A percentile compares a stretch with the other conserved stretches of the same genome.
phyloP scores from a whole-genome alignment of 257 asterid species.

The Apocynum venetum region DNA sequence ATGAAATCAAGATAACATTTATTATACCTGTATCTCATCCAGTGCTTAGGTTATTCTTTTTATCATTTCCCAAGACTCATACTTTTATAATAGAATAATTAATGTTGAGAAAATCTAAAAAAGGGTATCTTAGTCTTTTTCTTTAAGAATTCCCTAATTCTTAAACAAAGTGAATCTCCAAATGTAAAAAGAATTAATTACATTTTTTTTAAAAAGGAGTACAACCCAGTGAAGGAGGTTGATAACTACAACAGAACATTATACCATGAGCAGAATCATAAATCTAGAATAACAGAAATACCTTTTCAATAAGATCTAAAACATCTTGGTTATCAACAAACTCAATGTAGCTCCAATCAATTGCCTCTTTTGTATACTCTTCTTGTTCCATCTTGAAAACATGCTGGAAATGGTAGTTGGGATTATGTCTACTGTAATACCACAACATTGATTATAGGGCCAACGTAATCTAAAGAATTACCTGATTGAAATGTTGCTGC shows the following conservation, averaged over 20 bases:
- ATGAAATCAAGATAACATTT: not conserved
- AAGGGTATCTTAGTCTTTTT: not conserved
- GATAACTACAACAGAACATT: not conserved
- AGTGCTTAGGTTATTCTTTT: not conserved
- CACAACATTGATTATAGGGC: conserved; percentile 8
- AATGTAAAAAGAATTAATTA: no score
- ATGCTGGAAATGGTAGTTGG: conserved; percentile 58
- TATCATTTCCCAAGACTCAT: not conserved
- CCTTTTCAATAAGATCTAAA: conserved; percentile 96
- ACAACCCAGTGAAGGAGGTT: not conserved
- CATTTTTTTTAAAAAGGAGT: not conserved
- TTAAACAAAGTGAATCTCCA: not conserved
- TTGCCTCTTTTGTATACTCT: conserved; percentile 90
- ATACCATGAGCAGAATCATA: not conserved
- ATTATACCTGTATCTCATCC: not conserved
- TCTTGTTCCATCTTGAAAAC: conserved; percentile 99
- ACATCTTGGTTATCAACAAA: conserved; percentile 98
- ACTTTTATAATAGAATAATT: not conserved
- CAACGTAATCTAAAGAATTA: conserved; percentile 23
- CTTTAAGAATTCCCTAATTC: not conserved
- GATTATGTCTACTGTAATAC: conserved; percentile 23
- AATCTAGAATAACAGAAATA: conserved; percentile 21
- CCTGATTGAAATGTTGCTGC: conserved; percentile 99
- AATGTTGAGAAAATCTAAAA: not conserved
- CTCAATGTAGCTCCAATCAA: conserved; percentile 97